Base-by-base conservation (phyloP, 2,329 filamentous ascomycete genomes). In the Diaporthe ampelina region DNA sequence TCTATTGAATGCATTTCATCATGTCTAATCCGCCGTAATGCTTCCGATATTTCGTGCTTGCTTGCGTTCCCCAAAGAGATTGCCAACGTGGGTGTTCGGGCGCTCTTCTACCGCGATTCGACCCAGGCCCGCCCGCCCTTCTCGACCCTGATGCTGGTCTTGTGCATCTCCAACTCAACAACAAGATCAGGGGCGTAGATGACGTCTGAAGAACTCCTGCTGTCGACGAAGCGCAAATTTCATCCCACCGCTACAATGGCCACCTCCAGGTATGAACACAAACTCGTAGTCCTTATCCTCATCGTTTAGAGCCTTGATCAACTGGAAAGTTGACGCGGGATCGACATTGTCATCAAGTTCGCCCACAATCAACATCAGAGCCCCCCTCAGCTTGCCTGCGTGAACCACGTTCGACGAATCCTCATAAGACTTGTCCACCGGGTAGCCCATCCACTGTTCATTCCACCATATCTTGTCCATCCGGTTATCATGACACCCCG, bases 401-500 rank as follows among this genome's bases (percentile, higher is more conserved):
- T 59, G 35, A 10, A 40, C 35, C 57, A 59, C 35, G 7, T 59
- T 59, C 13, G 57, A 59, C 35, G 57, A 40, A 10, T 59, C 57
- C 35, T 59, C n/a, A 19, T 26, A 59, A 8, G 57, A 59, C 57
- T 59, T 24, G 57, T 59, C 57, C 21, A 59, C 57, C 2, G 57
- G 57, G 17, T 59, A 59, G 2, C 57, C 57, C 57, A 59, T 59
- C 57, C 57, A 59, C 57, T 59, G 57, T 35, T 59, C 57, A 2
- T 59, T 59, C 57, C 57, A 59, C 57, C 57, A 59, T 40, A 59
- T 59, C 57, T 59, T 59, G 35, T 59, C 57, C 57, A 59, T 59
- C 35, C 57, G 57, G 13, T 59, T 59, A 17, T 59, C 57, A 1
- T 59, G 35, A 0, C 57, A 59, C 11, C 57, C 57, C 57, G 57